Base-by-base conservation (phyloP, 768 basidiomycete species). In the Tephrocybe sp. region DNA sequence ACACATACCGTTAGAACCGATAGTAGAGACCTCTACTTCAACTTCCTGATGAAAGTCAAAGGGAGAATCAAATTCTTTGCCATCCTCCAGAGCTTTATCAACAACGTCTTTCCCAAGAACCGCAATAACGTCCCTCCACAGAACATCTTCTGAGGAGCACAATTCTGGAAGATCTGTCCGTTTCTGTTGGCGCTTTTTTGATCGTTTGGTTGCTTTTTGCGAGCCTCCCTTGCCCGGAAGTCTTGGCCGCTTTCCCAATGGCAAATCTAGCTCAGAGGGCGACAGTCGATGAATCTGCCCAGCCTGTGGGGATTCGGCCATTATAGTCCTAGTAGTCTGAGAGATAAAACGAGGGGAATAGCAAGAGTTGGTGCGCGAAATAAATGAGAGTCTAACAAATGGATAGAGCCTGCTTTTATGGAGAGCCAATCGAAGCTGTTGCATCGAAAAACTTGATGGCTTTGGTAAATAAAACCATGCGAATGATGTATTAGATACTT, bases 101-200 rank as follows among this genome's bases (percentile, higher is more conserved):
- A 87, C 81, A 7, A 69, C 70, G 14, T 83, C 80, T 39, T 69
- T 48, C 1, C 91, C 92, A 2, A 97, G 71, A 3, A 93, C 71
- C 2, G 72, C 74, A 25, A 80, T 63, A 20, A 94, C 78, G 51
- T 97, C 93, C 43, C 75, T 79, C 68, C 79, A 83, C 24, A 90
- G 69, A 10, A 94, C 87, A 60, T 93, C 90, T 20, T 86, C 88
- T 14, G 80, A 58, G 2, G 90, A 86, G 60, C 79, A 87, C 0
- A 79, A 73, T 42, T 90, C 90, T 1, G 84, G 81, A 2, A 77
- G 58, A 28, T 66, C 65, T 37, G 55, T 62, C 9, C 74, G 62
- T 57, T 73, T 70, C 68, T 75, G 67, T 62, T 70, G 61, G 53
- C 60, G 56, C 56, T 62, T 52, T 60, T 66, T 62, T 2, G 64